Evolutionary conservation across 2,329 filamentous ascomycete genomes (phyloP).

Genomic region (Aspergillus brunneoviolaceus): DNA sequence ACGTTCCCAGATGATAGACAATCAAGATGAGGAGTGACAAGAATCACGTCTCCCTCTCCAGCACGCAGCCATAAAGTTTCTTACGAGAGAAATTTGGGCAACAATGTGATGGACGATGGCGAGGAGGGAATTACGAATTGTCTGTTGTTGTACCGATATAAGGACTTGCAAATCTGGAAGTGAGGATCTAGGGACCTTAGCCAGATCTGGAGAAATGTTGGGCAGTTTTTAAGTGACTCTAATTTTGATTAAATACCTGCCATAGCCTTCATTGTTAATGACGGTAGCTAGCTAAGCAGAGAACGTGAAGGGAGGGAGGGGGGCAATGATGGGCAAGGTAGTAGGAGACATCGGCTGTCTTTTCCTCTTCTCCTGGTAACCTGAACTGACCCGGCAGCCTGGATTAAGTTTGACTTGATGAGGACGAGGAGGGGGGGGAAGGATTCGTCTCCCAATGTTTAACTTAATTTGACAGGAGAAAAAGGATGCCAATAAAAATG

Average conservation of each 20-base stretch:
- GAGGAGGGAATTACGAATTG: slow-evolving; percentile 1
- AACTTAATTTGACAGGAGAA: not conserved
- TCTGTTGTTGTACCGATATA: slow-evolving; percentile 3
- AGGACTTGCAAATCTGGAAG: not conserved
- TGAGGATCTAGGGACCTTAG: not conserved
- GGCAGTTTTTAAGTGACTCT: not conserved
- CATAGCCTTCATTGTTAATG: not conserved
- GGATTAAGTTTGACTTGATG: slow-evolving; percentile 40
- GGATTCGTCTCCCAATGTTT: not conserved
- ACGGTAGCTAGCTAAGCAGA: not conserved
- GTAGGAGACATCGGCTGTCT: not conserved
- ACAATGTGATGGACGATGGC: not conserved
- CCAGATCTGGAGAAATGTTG: not conserved
- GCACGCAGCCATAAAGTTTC: not conserved
- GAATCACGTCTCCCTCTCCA: not conserved
- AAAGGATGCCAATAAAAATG: not conserved
- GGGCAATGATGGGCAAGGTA: no score
- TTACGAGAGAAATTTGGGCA: not conserved
- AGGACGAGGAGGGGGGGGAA: slow-evolving; percentile 25
- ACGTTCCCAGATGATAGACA: not conserved
- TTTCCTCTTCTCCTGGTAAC: slow-evolving; percentile 2
- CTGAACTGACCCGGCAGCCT: slow-evolving; percentile 31
- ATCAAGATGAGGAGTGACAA: not conserved
- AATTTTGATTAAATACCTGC: not conserved
- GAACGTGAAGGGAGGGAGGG: not conserved